phyloP scores from a whole-genome alignment of 2,329 filamentous ascomycete species.

The Penicillium decumbens region DNA sequence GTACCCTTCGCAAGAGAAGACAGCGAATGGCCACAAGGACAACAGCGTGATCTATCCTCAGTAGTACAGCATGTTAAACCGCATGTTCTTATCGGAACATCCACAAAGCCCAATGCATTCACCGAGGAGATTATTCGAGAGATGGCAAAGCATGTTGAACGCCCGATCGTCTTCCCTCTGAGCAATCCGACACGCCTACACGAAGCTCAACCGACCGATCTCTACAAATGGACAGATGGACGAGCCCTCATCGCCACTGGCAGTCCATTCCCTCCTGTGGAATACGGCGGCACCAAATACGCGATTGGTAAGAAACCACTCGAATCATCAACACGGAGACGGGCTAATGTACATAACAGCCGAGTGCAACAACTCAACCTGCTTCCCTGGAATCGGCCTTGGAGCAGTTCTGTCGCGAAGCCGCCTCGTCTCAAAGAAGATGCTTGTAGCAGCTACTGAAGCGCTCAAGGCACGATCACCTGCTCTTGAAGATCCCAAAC shows the following conservation, averaged over 20 bases:
- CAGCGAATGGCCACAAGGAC: constrained; percentile 56
- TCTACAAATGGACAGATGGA: constrained; percentile 73
- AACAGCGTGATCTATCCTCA: constrained; percentile 56
- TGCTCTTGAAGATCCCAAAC: constrained; percentile 59
- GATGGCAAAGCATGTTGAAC: constrained; percentile 68
- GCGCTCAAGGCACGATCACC: constrained; percentile 69
- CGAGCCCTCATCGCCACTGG: constrained; percentile 77
- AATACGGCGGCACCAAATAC: constrained; percentile 51
- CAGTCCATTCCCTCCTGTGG: constrained; percentile 72
- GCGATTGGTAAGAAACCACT: constrained; percentile 47
- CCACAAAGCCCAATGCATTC: constrained; percentile 71
- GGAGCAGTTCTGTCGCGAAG: constrained; percentile 69
- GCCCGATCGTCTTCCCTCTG: constrained; percentile 74
- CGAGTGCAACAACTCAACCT: constrained; percentile 84
- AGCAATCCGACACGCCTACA: constrained; percentile 82
- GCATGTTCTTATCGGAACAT: constrained; percentile 78
- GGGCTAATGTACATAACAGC: constrained; percentile 41
- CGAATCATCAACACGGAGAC: neutral
- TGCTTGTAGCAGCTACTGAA: constrained; percentile 75
- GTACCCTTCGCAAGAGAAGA: constrained; percentile 61
- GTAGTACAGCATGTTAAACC: constrained; percentile 69
- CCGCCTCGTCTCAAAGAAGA: constrained; percentile 64
- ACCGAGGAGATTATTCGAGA: constrained; percentile 67
- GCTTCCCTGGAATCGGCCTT: constrained; percentile 81
- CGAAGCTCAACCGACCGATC: constrained; percentile 71